phyloP scores from a whole-genome alignment of 352 stramenopile genomes.

The Globisporangium nagaii region DNA sequence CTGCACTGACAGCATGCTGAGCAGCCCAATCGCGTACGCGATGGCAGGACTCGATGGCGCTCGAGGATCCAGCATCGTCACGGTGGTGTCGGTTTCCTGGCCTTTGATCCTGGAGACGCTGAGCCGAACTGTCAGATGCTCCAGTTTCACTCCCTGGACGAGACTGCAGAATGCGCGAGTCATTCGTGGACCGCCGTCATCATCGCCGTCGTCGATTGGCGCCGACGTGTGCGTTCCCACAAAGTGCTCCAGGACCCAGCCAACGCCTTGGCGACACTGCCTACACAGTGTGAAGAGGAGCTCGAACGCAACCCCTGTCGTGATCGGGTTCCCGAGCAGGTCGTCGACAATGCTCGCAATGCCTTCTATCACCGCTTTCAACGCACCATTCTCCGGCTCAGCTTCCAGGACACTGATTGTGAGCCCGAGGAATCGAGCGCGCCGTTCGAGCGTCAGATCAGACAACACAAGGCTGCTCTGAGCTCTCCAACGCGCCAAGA shows the following conservation, averaged over 20 bases:
- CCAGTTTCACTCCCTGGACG: not conserved
- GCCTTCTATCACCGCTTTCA: not conserved
- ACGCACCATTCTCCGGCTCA: not conserved
- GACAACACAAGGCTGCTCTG: not conserved
- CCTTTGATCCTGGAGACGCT: slow-evolving; percentile 1
- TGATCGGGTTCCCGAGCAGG: not conserved
- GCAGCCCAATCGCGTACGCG: slow-evolving; percentile 5
- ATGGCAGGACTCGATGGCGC: slow-evolving; percentile 4
- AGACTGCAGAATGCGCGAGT: not conserved
- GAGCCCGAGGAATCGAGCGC: slow-evolving; percentile 4
- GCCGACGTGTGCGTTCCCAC: too few relatives aligned
- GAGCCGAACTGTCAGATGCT: slow-evolving; percentile 3
- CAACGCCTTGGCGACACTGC: not conserved
- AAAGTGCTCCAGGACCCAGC: slow-evolving; percentile 3
- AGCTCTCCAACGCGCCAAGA: slow-evolving; percentile 4
- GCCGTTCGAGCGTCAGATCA: not conserved
- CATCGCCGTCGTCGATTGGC: not conserved
- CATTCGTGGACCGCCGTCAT: not conserved
- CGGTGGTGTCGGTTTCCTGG: slow-evolving; percentile 2
- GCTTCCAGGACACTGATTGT: not conserved
- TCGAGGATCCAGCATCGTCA: slow-evolving; percentile 10
- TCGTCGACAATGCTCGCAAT: slow-evolving; percentile 2
- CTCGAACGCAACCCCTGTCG: slow-evolving; percentile 4
- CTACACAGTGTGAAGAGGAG: slow-evolving; percentile 8
- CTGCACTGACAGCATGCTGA: not conserved